phyloP scores from a whole-genome alignment of 179 eudicot genomes.

The Amaranthus tricolor region DNA sequence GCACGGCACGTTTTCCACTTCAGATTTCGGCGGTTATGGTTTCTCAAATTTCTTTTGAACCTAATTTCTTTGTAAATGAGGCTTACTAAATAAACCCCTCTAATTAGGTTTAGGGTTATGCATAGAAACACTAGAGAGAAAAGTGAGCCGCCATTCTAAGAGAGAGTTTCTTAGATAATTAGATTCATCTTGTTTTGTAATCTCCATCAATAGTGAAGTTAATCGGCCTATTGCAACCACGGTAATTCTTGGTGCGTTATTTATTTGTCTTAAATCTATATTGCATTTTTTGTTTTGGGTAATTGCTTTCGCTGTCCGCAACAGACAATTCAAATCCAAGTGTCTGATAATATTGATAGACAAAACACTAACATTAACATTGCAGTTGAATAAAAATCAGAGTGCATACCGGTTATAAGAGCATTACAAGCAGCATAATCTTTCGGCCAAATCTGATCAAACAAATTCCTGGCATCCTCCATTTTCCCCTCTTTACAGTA shows the following conservation, averaged over 20 bases:
- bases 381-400: not conserved
- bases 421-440: slow-evolving; percentile 34
- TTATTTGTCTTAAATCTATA: not conserved
- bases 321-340: not conserved
- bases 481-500: slow-evolving; percentile 36
- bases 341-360: not conserved
- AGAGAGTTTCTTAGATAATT: too few relatives aligned
- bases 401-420: slow-evolving; percentile 11
- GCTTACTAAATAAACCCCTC: too few relatives aligned
- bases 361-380: not conserved
- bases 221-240: too few relatives aligned
- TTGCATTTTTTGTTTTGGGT: not conserved
- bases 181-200: too few relatives aligned
- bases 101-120: too few relatives aligned
- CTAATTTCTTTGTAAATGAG: too few relatives aligned
- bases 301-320: not conserved
- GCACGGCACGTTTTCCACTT: too few relatives aligned
- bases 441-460: slow-evolving; percentile 28
- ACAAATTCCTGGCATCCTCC: slow-evolving; percentile 38
- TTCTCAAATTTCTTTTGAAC: too few relatives aligned
- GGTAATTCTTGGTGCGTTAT: not conserved
- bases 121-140: too few relatives aligned
- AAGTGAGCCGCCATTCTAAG: too few relatives aligned
- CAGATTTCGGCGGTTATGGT: too few relatives aligned
- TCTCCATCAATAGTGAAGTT: too few relatives aligned